These are phyloP conservation scores for Nematocida sp. DNA, from an alignment of 371 early-diverging fungal genomes.

Conservation along the genomic window DNA sequence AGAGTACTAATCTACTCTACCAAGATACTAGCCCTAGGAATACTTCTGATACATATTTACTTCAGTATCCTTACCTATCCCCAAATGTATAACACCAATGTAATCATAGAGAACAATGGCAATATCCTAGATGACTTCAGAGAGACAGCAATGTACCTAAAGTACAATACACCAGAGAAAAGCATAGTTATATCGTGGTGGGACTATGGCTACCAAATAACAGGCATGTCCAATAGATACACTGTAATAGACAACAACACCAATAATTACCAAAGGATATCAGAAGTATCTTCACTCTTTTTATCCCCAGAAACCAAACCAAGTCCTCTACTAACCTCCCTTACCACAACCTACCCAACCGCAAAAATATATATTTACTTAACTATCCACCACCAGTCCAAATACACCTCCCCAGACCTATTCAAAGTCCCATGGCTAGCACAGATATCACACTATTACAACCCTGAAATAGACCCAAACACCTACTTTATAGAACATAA, in stretches of 20 bases:
- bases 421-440: conserved; percentile 15
- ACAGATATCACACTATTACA: conserved; percentile 7
- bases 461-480: not conserved
- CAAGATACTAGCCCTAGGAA: conserved; percentile 63
- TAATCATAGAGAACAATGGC: conserved; percentile 73
- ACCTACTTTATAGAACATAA: not conserved
- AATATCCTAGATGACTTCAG: conserved; percentile 95
- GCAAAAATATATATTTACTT: not conserved
- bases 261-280: conserved; percentile 98
- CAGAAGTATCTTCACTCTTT: conserved; percentile 89
- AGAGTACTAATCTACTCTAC: conserved; percentile 65
- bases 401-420: not conserved
- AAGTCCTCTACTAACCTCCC: conserved; percentile 64
- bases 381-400: not conserved
- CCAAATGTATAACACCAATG: conserved; percentile 67
- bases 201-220: conserved; percentile 99
- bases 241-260: conserved; percentile 97
- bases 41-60: conserved; percentile 66
- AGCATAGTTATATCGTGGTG: conserved; percentile 95
- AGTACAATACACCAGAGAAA: conserved; percentile 80
- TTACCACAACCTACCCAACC: not conserved
- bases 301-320: conserved; percentile 74
- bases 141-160: conserved; percentile 95
- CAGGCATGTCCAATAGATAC: conserved; percentile 90
- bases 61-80: not conserved